Evolutionary conservation across 2,329 filamentous ascomycete species (phyloP), one percentile per base, ranked within the genome.

Genomic region (Proliferodiscus dingleyae): DNA sequence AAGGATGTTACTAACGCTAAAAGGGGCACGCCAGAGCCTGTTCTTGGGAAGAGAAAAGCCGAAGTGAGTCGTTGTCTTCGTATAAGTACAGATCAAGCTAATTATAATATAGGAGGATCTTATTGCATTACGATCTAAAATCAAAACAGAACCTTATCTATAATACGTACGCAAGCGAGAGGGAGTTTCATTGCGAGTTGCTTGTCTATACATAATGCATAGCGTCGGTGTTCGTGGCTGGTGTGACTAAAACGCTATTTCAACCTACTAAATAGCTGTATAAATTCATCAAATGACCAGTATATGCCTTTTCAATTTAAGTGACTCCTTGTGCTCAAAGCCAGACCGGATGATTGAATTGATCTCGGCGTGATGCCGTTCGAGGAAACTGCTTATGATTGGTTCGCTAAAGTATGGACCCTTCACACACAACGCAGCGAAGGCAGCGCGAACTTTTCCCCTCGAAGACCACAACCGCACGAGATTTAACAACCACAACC

Each of bases 41-140:
- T 86, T 22, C 63, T 87, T 54, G 84, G 84, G 40, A 89, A 89
- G 67, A 72, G 86, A 50, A 90, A 89, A 66, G 84, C 84, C 39
- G 85, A 87, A 69, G 78, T 59, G 19, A 49, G 70, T 66, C 8
- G 3, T 18, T 34, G n/a, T n/a, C n/a, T n/a, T n/a, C n/a, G n/a
- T n/a, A 19, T 16, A 13, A 10, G 21, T 26, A 9, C 15, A 8
- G n/a, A 21, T 2, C 15, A 4, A 15, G 21, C 45, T 52, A 15
- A 55, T 41, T 29, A n/a, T 37, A 29, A 9, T 40, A 21, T 37
- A 61, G 60, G 59, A 62, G 40, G 59, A 62, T 41, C 47, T 53
- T 26, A 50, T 61, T 44, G 46, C 52, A 13, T 45, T 60, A 29
- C 52, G 59, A 43, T 46, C 57, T 21, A 61, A 60, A 41, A 59